Percentiles rank a stretch among this genome's conserved stretches.
Evolutionary conservation across 169 alveolate genomes (phyloP).

Genomic region (Cryptosporidium tyzzeri): DNA sequence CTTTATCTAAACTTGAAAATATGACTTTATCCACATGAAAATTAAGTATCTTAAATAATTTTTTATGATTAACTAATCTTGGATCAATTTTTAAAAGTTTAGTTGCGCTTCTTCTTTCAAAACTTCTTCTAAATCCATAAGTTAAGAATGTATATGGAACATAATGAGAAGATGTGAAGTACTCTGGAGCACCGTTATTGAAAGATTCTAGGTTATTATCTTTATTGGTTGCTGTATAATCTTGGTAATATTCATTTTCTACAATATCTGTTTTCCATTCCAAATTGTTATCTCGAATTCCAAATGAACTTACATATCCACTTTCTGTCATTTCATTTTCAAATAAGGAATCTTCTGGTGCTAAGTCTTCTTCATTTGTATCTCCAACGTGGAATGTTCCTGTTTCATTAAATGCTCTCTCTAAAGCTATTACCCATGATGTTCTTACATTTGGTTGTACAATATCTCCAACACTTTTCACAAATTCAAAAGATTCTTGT

Average conservation of each 20-base stretch:
- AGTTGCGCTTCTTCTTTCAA: conserved; percentile 38
- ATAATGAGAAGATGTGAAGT: conserved; percentile 27
- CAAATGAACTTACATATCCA: not conserved
- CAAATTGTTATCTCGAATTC: not conserved
- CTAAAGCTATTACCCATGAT: conserved; percentile 63
- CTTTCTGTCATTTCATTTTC: not conserved
- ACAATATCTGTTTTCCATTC: conserved; percentile 8
- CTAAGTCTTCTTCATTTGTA: conserved; percentile 2
- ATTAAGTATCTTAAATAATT: not conserved
- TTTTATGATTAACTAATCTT: not conserved
- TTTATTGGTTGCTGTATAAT: not conserved
- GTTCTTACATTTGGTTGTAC: conserved; percentile 59
- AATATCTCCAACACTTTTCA: conserved; percentile 69
- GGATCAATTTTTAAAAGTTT: conserved; percentile 26
- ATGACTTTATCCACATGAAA: conserved; percentile 27
- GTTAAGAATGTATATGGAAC: conserved; percentile 53
- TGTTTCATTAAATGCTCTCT: conserved; percentile 56
- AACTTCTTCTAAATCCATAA: conserved; percentile 53
- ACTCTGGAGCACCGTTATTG: not conserved
- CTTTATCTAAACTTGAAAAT: not conserved
- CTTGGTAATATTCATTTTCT: not conserved
- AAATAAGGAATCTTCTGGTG: conserved; percentile 12
- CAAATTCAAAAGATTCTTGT: conserved; percentile 64
- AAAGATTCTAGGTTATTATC: not conserved
- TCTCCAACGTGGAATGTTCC: conserved; percentile 43